Conservation (phyloP, 75 land plant genomes). For the Pseudotsuga menziesii region DNA sequence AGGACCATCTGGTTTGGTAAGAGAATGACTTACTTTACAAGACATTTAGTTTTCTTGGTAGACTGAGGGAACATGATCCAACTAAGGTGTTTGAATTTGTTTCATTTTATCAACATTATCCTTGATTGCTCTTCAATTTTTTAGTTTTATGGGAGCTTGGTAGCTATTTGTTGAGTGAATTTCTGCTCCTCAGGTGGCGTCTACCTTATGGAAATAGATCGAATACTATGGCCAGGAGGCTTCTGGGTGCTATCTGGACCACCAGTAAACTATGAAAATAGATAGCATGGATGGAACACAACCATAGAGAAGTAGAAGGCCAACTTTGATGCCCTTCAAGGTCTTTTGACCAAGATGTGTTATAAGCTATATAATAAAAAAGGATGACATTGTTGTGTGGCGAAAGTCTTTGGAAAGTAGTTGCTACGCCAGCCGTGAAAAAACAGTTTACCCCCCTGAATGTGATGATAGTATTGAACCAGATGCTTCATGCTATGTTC, state of each 20-base stretch:
- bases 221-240: constrained; percentile 88
- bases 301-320: constrained; percentile 62
- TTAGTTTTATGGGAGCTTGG: neutral
- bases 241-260: constrained; percentile 97
- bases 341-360: constrained; percentile 61
- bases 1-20: no score
- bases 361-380: constrained; percentile 60
- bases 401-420: constrained; percentile 62
- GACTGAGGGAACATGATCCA: no score
- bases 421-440: constrained; percentile 58
- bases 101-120: no score
- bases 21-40: no score
- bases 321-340: constrained; percentile 56
- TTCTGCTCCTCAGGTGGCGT: constrained; percentile 49
- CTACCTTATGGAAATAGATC: constrained; percentile 69
- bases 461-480: constrained; percentile 85
- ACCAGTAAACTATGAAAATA: constrained; percentile 72
- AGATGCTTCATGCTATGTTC: constrained; percentile 74
- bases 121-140: neutral
- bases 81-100: no score
- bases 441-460: constrained; percentile 55
- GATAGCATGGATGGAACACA: constrained; percentile 85
- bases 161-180: neutral
- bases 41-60: no score
- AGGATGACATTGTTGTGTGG: constrained; percentile 90